These are phyloP conservation scores for Smittium culicis DNA, from an alignment of 371 early-diverging fungal genomes.

Conservation along the genomic window DNA sequence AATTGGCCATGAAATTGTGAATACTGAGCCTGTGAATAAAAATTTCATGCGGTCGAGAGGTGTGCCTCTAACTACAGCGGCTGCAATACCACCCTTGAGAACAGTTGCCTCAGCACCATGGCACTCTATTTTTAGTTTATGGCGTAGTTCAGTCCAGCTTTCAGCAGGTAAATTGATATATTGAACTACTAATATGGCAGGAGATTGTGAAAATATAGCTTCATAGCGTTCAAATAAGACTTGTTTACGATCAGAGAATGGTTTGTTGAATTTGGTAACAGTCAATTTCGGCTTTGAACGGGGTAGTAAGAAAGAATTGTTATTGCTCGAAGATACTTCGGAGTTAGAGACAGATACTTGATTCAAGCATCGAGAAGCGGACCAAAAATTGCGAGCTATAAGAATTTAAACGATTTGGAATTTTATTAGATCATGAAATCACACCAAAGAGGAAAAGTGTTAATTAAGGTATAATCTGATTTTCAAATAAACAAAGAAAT, in stretches of 20 bases:
- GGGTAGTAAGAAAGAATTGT: no score
- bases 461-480: no score
- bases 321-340: no score
- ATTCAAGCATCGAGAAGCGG: no score
- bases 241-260: slow-evolving; percentile 28
- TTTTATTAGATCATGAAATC: no score
- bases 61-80: slow-evolving; percentile 25
- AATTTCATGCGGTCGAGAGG: slow-evolving; percentile 15
- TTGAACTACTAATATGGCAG: slow-evolving; percentile 20
- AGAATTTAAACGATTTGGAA: no score
- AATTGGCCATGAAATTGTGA: slow-evolving; percentile 20
- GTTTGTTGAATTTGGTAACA: slow-evolving; percentile 28
- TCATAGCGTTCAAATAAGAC: slow-evolving; percentile 25
- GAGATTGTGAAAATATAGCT: slow-evolving; percentile 14
- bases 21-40: slow-evolving; percentile 24
- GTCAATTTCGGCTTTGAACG: slow-evolving; percentile 1
- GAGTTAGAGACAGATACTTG: no score
- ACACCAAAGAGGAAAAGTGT: no score
- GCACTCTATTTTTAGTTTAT: slow-evolving; percentile 16
- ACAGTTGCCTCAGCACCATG: slow-evolving; percentile 21
- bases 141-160: slow-evolving; percentile 20
- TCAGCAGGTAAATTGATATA: slow-evolving; percentile 23
- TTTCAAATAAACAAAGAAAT: no score
- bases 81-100: slow-evolving; percentile 23
- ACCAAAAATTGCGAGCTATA: no score